Percentiles rank a stretch among this genome's conserved stretches.
These are phyloP conservation scores for Puccinia horiana DNA, from an alignment of 1,284 basidiomycete species.

Conservation along the genomic window DNA sequence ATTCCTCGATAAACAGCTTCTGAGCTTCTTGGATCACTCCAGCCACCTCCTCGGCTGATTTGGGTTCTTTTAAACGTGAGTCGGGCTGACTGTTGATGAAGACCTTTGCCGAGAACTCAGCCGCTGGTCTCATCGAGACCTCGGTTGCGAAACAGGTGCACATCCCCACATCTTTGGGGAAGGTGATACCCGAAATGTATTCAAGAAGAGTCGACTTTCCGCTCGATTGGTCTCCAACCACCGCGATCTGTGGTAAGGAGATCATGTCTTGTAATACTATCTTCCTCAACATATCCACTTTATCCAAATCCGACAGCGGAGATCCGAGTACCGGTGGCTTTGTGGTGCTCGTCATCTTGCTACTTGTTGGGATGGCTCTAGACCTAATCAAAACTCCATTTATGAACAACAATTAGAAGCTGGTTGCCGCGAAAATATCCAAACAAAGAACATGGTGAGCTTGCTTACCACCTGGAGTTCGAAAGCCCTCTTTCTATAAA, in stretches of 20 bases:
- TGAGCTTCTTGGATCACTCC: conserved; percentile 83
- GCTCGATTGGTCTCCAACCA: conserved; percentile 95
- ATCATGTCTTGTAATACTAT: background rate
- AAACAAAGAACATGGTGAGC: too few relatives aligned
- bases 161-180: conserved; percentile 99
- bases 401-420: background rate
- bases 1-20: conserved; percentile 81
- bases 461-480: too few relatives aligned
- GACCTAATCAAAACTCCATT: background rate
- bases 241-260: conserved; percentile 86
- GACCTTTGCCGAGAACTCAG: background rate
- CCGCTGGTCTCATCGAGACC: conserved; percentile 83
- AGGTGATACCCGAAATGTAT: conserved; percentile 95
- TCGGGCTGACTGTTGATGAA: background rate
- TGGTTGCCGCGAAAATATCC: too few relatives aligned
- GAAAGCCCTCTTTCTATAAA: too few relatives aligned
- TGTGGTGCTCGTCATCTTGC: background rate
- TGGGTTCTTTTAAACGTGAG: conserved; percentile 65
- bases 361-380: background rate
- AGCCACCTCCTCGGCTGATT: conserved; percentile 60
- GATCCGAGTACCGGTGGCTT: background rate
- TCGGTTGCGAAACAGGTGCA: conserved; percentile 97
- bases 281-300: conserved; percentile 1
- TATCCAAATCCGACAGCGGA: background rate
- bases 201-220: conserved; percentile 97